Evolutionary conservation across 2,329 filamentous ascomycete genomes (phyloP), one percentile per base, ranked within the genome.

Genomic region (Colletotrichum spaethianum): DNA sequence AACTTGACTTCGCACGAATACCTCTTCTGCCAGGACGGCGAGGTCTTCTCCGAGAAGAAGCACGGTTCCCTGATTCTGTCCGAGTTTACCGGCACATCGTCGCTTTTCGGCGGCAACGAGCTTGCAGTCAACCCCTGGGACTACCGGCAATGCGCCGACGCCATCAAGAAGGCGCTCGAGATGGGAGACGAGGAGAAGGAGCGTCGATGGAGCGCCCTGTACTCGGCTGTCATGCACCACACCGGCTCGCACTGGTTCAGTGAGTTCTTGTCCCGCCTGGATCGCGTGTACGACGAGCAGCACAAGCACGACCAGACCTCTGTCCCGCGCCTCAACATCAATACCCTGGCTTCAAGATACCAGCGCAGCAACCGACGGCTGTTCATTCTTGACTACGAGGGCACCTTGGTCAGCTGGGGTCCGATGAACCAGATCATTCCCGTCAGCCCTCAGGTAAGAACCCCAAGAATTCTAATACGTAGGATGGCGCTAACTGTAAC

Each of bases 1-100:
- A 98, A 98, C 80, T 83, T 98, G 67, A 98, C 96, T 0, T 95
- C 93, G 7, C 96, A 98, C 80, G 96, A 98, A 80, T 98, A 95
- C 78, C 89, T 98, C 42, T 94, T 94, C 75, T 98, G 95, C 79
- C 96, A 98, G 79, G 96, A 98, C 78, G 95, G 95, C 50, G 90
- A 89, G 75, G 87, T 88, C 63, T 83, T 90, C 73, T 86, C 87
- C 2, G 85, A 91, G 68, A 95, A 95, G 84, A 95, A 94, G 82
- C 91, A 96, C 78, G 94, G 94, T 2, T 95, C 95, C 1, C 87
- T 98, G 53, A 98, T 98, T 75, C 86, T 98, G 65, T 98, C 94
- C 74, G 96, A 98, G 80, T 98, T 98, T 79, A 98, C 96, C 2
- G 96, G 96, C 31, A 97, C 95, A 72, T 92, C 95, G 1, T 94